These are phyloP conservation scores for Penicillium samsonianum DNA, from an alignment of 495 filamentous ascomycete genomes.

Conservation along the genomic window DNA sequence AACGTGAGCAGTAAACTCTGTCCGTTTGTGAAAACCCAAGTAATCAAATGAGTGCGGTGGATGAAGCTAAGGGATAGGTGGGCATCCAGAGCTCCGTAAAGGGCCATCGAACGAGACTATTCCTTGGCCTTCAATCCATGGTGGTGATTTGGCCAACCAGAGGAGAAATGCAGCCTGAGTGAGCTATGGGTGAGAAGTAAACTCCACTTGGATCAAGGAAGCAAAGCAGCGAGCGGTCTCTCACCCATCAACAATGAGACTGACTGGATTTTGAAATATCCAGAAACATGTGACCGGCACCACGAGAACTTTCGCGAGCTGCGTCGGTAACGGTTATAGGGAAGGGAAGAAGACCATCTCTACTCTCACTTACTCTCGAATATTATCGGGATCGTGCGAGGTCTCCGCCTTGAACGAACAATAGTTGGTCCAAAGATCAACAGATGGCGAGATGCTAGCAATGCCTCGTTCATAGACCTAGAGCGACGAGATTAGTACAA, in stretches of 20 bases:
- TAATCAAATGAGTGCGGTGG: constrained; percentile 38
- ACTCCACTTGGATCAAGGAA: constrained; percentile 42
- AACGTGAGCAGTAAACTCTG: constrained; percentile 55
- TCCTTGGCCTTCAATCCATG: constrained; percentile 35
- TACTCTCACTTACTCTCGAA: constrained; percentile 95
- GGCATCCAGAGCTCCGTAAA: constrained; percentile 36
- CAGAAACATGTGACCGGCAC: constrained; percentile 34
- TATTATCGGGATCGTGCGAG: constrained; percentile 87
- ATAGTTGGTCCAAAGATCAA: constrained; percentile 96
- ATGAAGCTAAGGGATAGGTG: constrained; percentile 34
- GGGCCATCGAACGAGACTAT: constrained; percentile 34
- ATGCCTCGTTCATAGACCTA: constrained; percentile 95
- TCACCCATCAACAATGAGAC: constrained; percentile 55
- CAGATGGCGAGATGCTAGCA: constrained; percentile 87
- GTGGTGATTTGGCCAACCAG: constrained; percentile 31
- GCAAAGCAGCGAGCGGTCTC: constrained; percentile 48
- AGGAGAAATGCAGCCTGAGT: constrained; percentile 53
- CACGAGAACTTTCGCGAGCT: constrained; percentile 40
- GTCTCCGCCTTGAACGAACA: constrained; percentile 97
- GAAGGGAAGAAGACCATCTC: constrained; percentile 69
- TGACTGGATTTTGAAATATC: constrained; percentile 30
- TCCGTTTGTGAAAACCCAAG: constrained; percentile 41
- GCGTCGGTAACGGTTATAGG: constrained; percentile 41
- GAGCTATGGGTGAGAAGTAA: constrained; percentile 61
- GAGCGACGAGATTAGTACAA: constrained; percentile 21